Conservation (phyloP, 805 yeast species). For the Cyberlindnera subsufficiens region DNA sequence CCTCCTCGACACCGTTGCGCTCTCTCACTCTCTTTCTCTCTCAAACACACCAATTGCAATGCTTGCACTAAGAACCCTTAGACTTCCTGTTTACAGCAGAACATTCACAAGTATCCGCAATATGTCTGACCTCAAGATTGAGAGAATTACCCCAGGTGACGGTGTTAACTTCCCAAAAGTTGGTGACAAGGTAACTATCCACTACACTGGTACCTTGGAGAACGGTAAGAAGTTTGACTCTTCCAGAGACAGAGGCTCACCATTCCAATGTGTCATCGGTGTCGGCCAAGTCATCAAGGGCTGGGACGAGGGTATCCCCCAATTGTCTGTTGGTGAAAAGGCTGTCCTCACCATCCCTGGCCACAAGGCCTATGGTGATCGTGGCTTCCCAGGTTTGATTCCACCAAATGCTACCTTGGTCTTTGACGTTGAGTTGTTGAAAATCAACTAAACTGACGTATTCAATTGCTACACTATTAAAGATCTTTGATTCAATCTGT, state of each 20-base stretch:
- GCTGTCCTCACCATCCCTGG: constrained; percentile 92
- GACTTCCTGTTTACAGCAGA: constrained; percentile 9
- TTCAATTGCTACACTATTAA: not conserved
- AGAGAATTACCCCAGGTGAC: constrained; percentile 46
- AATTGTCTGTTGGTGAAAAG: constrained; percentile 87
- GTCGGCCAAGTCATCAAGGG: constrained; percentile 96
- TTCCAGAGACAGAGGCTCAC: constrained; percentile 90
- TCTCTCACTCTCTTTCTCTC: too few species aligned
- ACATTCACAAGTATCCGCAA: constrained; percentile 13
- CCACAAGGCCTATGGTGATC: constrained; percentile 84
- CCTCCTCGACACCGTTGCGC: not conserved
- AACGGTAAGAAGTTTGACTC: constrained; percentile 96
- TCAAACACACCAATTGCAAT: constrained; percentile 2
- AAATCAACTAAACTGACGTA: constrained; percentile 28
- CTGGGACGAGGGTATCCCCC: constrained; percentile 94
- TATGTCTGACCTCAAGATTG: constrained; percentile 26
- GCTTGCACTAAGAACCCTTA: constrained; percentile 10
- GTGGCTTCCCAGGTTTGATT: constrained; percentile 95
- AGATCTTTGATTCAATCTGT: not conserved
- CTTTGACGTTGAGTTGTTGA: constrained; percentile 71
- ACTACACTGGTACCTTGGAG: constrained; percentile 92
- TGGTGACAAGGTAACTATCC: constrained; percentile 90
- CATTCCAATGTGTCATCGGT: constrained; percentile 91
- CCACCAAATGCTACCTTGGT: constrained; percentile 95
- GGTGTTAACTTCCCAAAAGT: constrained; percentile 79